A percentile compares a stretch with the other conserved stretches of the same genome.
Conservation (phyloP, 768 basidiomycete species). For the Macrocybe gigantea region DNA sequence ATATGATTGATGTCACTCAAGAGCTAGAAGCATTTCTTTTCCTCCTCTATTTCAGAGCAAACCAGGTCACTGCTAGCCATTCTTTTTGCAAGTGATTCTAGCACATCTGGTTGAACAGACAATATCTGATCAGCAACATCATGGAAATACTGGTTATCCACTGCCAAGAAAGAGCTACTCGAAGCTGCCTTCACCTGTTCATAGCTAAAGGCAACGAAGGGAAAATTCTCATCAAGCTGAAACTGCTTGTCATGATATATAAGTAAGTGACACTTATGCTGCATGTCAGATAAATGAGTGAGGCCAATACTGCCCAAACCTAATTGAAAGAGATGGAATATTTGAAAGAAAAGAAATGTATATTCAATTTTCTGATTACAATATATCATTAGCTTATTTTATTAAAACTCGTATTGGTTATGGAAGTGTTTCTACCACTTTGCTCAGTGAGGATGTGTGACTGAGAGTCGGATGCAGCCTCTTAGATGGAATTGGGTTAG, state of each 20-base stretch:
- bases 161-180: constrained; percentile 14
- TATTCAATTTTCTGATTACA: no score
- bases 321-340: not conserved
- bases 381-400: no score
- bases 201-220: constrained; percentile 26
- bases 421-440: no score
- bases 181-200: constrained; percentile 19
- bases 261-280: constrained; percentile 18
- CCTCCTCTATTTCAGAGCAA: constrained; percentile 10
- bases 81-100: constrained; percentile 5
- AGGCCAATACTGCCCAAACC: constrained; percentile 1
- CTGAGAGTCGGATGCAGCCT: constrained; percentile 33
- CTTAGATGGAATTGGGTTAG: no score
- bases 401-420: no score
- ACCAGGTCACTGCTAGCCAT: not conserved
- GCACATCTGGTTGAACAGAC: constrained; percentile 6
- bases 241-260: constrained; percentile 32
- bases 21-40: constrained; percentile 18
- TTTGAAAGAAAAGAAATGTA: no score
- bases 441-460: constrained; percentile 42
- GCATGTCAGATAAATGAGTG: constrained; percentile 8
- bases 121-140: constrained; percentile 9
- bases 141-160: constrained; percentile 11
- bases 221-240: constrained; percentile 24
- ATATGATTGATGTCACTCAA: constrained; percentile 21